Evolutionary conservation across 148 eudicot genomes (phyloP), one percentile per base, ranked within the genome.

Genomic region (Vaccinium darrowii): DNA sequence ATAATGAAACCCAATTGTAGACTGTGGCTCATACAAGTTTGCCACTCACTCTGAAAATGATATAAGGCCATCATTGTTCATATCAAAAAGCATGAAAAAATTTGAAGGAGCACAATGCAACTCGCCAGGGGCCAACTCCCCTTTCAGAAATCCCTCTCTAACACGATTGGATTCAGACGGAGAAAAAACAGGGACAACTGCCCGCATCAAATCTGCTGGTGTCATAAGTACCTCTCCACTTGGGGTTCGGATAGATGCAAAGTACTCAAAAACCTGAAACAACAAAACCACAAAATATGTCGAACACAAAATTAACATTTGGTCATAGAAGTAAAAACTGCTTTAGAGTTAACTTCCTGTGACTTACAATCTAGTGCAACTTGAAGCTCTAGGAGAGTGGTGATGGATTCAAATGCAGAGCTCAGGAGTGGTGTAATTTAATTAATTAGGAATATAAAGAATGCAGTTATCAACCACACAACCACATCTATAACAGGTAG

Each of bases 71-170:
- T 96, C 99, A 43, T 83, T 89, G 58, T 96, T 83, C 18, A 92
- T 92, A 81, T 96, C 99, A 50, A 96, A 96, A 74, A 94, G 95
- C 99, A 94, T 96, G 86, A 96, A 96, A 80, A 96, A 96, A 27
- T 89, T 7, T 0, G 99, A 96, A 84, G 97, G 94, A 81, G 98
- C 84, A 58, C 97, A 93, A 9, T 90, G 93, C 10, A 94, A 79
- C 67, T 93, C 91, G 18, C 92, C 91, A 5, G 91, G 90, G 67
- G 85, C 33, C n/a, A 50, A 71, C 79, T 96, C 98, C 7, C 99
- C 98, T 86, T 84, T 91, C 72, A 96, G 76, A 83, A 13, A 81
- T 30, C 99, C 99, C 43, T 88, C 95, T 86, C 99, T 89, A 23
- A 93, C 92, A 83, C 79, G 87, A 81, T 86, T 82, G 39, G 98